Evolutionary conservation across 140 eudicot species (phyloP).

Genomic region (Anethum foeniculum): DNA sequence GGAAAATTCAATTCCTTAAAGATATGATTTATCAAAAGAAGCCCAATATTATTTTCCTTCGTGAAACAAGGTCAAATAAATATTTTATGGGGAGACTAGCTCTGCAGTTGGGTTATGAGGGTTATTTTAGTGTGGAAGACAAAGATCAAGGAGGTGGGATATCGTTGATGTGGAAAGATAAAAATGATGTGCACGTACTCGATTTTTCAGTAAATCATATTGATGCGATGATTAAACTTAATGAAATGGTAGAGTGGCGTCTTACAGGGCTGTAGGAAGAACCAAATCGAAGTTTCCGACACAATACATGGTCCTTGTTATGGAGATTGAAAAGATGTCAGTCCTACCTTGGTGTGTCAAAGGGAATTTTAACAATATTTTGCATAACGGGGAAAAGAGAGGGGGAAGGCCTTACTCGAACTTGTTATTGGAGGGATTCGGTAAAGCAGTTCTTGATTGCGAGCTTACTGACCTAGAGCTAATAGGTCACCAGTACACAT

Average conservation of each 20-base stretch:
- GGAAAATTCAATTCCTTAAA: neutral
- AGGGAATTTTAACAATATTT: neutral
- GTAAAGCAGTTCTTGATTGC: too few relatives aligned
- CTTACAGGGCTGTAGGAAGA: neutral
- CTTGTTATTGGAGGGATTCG: too few relatives aligned
- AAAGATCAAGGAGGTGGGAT: neutral
- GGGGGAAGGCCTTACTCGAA: too few relatives aligned
- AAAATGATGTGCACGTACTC: neutral
- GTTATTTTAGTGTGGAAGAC: too few relatives aligned
- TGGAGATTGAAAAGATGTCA: too few relatives aligned
- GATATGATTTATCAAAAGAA: neutral
- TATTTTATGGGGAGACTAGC: neutral
- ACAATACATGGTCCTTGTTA: neutral
- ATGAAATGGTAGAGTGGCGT: neutral
- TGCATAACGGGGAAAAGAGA: too few relatives aligned
- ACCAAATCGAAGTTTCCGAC: neutral
- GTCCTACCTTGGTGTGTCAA: neutral
- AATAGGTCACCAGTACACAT: too few relatives aligned
- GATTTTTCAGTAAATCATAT: too few relatives aligned
- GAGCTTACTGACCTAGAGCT: too few relatives aligned
- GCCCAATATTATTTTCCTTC: neutral
- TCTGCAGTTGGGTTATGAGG: too few relatives aligned
- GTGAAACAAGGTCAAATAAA: neutral
- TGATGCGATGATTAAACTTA: neutral
- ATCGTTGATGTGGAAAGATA: neutral